These are phyloP conservation scores for Ogataea nakhonphanomensis DNA, from an alignment of 805 yeast species.

Conservation along the genomic window DNA sequence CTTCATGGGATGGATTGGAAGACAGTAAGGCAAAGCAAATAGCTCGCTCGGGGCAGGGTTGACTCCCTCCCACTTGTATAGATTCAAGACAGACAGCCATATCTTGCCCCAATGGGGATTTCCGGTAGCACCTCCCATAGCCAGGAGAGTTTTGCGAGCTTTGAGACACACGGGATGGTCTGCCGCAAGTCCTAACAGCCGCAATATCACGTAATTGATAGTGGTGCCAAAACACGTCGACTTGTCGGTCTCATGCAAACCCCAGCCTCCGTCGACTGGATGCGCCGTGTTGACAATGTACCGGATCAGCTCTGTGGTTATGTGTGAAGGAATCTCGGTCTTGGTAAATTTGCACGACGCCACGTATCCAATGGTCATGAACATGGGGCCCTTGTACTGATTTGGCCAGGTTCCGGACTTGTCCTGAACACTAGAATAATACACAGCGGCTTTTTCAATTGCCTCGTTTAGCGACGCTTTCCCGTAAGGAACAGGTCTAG, in stretches of 20 bases:
- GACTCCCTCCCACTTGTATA: conserved; percentile 94
- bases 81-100: conserved; percentile 76
- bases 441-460: conserved; percentile 70
- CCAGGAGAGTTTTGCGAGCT: conserved; percentile 67
- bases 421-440: conserved; percentile 69
- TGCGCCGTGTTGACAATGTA: conserved; percentile 90
- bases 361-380: conserved; percentile 87
- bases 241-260: conserved; percentile 87
- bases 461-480: conserved; percentile 42
- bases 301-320: conserved; percentile 67
- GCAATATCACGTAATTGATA: conserved; percentile 75
- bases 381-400: conserved; percentile 98
- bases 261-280: conserved; percentile 99
- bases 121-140: conserved; percentile 85
- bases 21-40: conserved; percentile 77
- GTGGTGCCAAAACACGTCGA: conserved; percentile 94
- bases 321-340: conserved; percentile 63
- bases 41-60: conserved; percentile 97
- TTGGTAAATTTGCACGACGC: conserved; percentile 69
- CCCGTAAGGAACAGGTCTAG: conserved; percentile 24
- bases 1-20: conserved; percentile 88
- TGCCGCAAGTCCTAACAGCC: conserved; percentile 72
- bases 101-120: conserved; percentile 98
- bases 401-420: conserved; percentile 83
- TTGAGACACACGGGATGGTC: conserved; percentile 74